Evolutionary conservation across 306 rosid genomes (phyloP).

Genomic region (Abrus pulchellus): DNA sequence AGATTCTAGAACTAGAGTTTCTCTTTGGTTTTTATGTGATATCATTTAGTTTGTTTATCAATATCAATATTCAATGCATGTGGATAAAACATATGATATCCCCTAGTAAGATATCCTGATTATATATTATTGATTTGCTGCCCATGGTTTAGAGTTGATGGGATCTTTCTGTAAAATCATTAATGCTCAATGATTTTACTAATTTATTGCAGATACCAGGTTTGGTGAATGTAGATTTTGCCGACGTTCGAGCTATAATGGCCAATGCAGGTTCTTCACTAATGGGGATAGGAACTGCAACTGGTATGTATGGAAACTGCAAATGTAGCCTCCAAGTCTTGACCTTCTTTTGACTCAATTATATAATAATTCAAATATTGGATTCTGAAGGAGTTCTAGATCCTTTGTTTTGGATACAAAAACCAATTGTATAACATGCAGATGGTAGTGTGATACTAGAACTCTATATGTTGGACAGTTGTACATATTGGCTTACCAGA

Average conservation of each 20-base stretch:
- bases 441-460: slow-evolving; percentile 11
- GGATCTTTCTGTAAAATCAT: slow-evolving; percentile 25
- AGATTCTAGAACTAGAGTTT: not conserved
- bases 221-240: slow-evolving; percentile 93
- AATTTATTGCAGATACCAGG: slow-evolving; percentile 83
- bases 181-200: slow-evolving; percentile 40
- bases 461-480: not conserved
- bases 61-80: not conserved
- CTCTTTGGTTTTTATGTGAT: not conserved
- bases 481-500: not conserved
- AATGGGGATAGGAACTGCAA: slow-evolving; percentile 97
- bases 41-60: not conserved
- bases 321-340: slow-evolving; percentile 10
- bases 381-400: slow-evolving; percentile 27
- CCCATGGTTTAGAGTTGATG: slow-evolving; percentile 23
- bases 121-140: not conserved
- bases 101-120: slow-evolving; percentile 18
- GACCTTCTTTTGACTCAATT: slow-evolving; percentile 17
- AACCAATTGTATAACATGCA: not conserved
- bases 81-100: slow-evolving; percentile 20
- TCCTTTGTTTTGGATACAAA: slow-evolving; percentile 6
- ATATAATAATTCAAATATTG: slow-evolving; percentile 4
- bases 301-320: slow-evolving; percentile 59
- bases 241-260: slow-evolving; percentile 96
- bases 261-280: slow-evolving; percentile 94